These are phyloP conservation scores for Gliomastix tumulicola DNA, from an alignment of 2,329 filamentous ascomycete genomes.

Conservation along the genomic window DNA sequence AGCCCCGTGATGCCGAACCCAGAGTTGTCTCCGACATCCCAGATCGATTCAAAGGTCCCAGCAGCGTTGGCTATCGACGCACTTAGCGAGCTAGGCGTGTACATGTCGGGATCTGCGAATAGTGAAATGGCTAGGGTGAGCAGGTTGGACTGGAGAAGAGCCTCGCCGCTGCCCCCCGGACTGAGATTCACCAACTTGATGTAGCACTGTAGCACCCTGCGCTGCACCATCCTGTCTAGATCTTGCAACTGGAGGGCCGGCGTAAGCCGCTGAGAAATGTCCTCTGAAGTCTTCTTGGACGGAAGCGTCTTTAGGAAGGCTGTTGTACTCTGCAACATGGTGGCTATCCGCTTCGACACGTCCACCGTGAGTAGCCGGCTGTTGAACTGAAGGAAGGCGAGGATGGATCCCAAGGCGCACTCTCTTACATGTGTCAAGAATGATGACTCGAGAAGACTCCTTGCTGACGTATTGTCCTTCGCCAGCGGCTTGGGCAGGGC, in stretches of 20 bases:
- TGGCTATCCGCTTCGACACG: slow-evolving; percentile 84
- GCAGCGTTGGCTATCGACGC: slow-evolving; percentile 87
- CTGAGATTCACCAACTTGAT: slow-evolving; percentile 85
- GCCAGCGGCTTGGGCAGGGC: slow-evolving; percentile 90
- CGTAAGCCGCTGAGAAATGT: slow-evolving; percentile 74
- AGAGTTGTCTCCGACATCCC: slow-evolving; percentile 91
- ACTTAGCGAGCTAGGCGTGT: slow-evolving; percentile 76
- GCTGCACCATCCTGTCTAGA: slow-evolving; percentile 85
- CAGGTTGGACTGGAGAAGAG: slow-evolving; percentile 83
- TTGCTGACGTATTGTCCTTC: slow-evolving; percentile 80
- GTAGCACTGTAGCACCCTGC: slow-evolving; percentile 91
- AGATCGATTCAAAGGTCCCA: slow-evolving; percentile 85
- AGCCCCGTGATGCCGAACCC: slow-evolving; percentile 90
- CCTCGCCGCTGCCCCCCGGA: slow-evolving; percentile 76
- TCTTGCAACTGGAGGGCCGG: slow-evolving; percentile 85
- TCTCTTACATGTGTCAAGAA: slow-evolving; percentile 93
- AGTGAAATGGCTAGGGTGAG: slow-evolving; percentile 83
- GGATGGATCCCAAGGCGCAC: slow-evolving; percentile 83
- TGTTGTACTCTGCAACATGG: slow-evolving; percentile 92
- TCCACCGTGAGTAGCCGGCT: slow-evolving; percentile 86
- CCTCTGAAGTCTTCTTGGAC: slow-evolving; percentile 76
- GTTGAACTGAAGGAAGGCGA: slow-evolving; percentile 92
- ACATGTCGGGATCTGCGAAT: slow-evolving; percentile 89
- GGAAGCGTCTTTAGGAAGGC: slow-evolving; percentile 83
- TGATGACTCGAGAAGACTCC: slow-evolving; percentile 80